Evolutionary conservation across 768 basidiomycete genomes (phyloP), one percentile per base, ranked within the genome.

Genomic region (Floccularia luteovirens): DNA sequence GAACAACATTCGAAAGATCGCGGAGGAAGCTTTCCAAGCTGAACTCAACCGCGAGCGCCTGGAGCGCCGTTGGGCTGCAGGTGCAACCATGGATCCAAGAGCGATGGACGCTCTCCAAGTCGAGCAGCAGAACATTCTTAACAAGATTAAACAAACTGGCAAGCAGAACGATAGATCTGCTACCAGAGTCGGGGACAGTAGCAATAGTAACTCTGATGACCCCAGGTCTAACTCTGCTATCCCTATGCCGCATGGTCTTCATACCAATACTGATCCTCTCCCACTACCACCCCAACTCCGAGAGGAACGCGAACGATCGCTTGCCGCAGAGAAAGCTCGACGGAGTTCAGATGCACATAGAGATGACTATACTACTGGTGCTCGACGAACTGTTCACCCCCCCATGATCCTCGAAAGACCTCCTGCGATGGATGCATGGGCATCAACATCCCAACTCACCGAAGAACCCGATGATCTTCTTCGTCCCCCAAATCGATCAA

Each of bases 31-130:
- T 43, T 79, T 66, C 44, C 55, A 56, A 10, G 51, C 45, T 28
- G 69, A 62, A 16, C 53, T 80, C 25, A 62, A 64, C 24, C 60
- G 66, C 6, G 77, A 79, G 47, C 63, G 73, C 3, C 60, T 68
- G 49, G 66, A 74, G 40, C 63, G 72, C n/a, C 60, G 62, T 1
- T 74, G 71, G 74, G 63, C 64, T 7, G 54, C 66, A 4, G 69
- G 70, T 19, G 52, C 55, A 17, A 56, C 51, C 13, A 48, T 62
- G 42, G 24, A 40, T 8, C 51, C 56, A 0, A 49, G 43, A 12
- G 62, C 58, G 62, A 50, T 51, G 22, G 53, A 56, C 11, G 49
- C 56, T 14, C 46, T 64, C 22, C 52, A 54, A 31, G 56, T 59
- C 39, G 61, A 65, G 46, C 62, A 64, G 52, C 58, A 64, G 38